Conservation (phyloP, 225 moss, liverwort and hornwort genomes). For the Climacium dendroides region DNA sequence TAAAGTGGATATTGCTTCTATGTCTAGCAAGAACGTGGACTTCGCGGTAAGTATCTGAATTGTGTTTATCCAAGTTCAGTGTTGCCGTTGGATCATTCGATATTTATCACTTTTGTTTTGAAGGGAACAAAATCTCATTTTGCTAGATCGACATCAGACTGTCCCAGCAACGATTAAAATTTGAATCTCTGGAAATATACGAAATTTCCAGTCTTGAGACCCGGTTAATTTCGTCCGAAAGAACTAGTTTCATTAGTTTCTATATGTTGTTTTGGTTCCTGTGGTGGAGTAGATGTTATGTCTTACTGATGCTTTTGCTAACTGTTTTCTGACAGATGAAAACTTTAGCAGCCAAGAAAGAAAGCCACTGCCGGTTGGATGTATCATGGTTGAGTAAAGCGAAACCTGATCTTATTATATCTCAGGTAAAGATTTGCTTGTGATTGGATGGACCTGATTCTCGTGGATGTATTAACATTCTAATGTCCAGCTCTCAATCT, state of each 20-base stretch:
- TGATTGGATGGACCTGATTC: neutral
- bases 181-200: neutral
- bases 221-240: neutral
- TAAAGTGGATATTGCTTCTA: conserved; percentile 33
- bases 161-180: neutral
- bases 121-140: neutral
- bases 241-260: neutral
- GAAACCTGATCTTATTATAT: conserved; percentile 51
- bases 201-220: neutral
- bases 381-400: conserved; percentile 51
- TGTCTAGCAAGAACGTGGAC: conserved; percentile 41
- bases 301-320: neutral
- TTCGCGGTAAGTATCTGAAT: conserved; percentile 11
- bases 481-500: neutral
- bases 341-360: conserved; percentile 32
- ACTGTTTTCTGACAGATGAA: conserved; percentile 23
- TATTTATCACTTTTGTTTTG: neutral
- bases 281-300: neutral
- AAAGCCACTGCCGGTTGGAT: conserved; percentile 43
- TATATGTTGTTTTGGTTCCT: neutral
- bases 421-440: conserved; percentile 26
- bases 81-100: neutral
- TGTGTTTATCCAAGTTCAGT: neutral
- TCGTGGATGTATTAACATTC: neutral
- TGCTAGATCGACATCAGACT: neutral